Conservation (phyloP, 495 filamentous ascomycete genomes). For the Geopyxis carbonaria region DNA sequence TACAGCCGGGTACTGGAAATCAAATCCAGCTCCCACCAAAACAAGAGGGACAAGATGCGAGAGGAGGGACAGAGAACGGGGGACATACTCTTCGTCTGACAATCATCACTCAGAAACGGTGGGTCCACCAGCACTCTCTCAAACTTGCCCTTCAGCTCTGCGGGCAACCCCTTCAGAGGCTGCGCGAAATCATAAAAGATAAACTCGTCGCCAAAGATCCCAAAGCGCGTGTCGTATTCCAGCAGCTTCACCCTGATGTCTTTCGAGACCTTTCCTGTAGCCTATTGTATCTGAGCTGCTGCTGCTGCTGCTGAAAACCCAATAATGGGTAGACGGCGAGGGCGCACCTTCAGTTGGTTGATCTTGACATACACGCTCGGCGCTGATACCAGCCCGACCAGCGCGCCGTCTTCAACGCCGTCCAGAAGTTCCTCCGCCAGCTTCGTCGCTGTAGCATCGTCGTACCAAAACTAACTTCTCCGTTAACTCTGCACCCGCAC, state of each 20-base stretch:
- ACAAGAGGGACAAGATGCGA: no score
- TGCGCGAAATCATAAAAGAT: constrained; percentile 53
- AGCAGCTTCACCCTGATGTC: constrained; percentile 38
- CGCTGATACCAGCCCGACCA: constrained; percentile 52
- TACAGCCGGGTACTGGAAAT: no score
- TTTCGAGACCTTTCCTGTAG: constrained; percentile 21
- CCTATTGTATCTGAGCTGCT: no score
- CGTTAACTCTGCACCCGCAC: no score
- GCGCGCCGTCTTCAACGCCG: constrained; percentile 34
- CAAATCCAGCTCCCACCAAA: no score
- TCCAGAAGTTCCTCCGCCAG: constrained; percentile 46
- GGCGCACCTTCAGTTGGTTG: constrained; percentile 24
- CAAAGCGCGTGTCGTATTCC: constrained; percentile 56
- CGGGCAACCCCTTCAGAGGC: constrained; percentile 43
- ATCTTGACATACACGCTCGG: constrained; percentile 61
- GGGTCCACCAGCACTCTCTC: constrained; percentile 59
- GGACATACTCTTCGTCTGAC: constrained; percentile 53
- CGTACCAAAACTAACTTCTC: constrained; percentile 39
- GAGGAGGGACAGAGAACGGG: not conserved
- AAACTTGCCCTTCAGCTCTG: constrained; percentile 42
- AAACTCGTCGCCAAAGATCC: constrained; percentile 48
- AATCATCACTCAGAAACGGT: constrained; percentile 61
- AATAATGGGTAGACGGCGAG: constrained; percentile 5
- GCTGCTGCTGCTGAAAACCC: no score
- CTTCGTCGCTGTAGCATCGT: constrained; percentile 44